phyloP scores from a whole-genome alignment of 306 rosid genomes.

The Citrullus colocynthis region DNA sequence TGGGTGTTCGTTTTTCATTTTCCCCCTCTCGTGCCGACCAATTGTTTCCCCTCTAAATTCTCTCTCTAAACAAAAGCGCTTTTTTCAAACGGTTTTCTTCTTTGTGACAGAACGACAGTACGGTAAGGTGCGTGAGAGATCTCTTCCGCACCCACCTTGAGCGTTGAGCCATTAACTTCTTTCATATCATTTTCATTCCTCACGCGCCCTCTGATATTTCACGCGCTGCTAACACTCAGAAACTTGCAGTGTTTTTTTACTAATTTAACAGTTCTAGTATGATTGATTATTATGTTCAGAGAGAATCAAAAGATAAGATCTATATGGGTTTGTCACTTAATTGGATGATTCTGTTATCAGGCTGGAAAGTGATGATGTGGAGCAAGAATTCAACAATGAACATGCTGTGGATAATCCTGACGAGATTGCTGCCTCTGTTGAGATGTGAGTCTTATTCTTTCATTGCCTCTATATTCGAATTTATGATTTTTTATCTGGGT shows the following conservation, averaged over 20 bases:
- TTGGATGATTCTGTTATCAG: constrained; percentile 22
- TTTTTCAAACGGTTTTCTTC: constrained; percentile 40
- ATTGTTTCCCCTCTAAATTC: background rate
- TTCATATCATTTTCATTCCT: background rate
- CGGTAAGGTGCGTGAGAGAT: constrained; percentile 1
- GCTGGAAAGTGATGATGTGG: constrained; percentile 18
- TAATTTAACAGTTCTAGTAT: background rate
- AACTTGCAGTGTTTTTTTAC: background rate
- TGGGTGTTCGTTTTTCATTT: background rate
- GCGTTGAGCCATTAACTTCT: background rate
- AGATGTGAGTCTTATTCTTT: constrained; percentile 41
- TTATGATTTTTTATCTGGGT: background rate
- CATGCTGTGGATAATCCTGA: constrained; percentile 46
- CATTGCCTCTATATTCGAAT: background rate
- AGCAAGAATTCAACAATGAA: constrained; percentile 9
- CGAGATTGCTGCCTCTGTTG: constrained; percentile 42
- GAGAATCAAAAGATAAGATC: background rate
- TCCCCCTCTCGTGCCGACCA: constrained; percentile 12
- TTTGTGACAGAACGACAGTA: constrained; percentile 5
- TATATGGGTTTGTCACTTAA: background rate
- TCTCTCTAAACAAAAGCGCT: constrained; percentile 13
- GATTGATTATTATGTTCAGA: background rate
- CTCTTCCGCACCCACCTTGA: constrained; percentile 11
- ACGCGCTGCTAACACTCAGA: background rate
- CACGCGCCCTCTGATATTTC: background rate